phyloP scores from a whole-genome alignment of 2,329 filamentous ascomycete genomes.

The Fusarium mundagurra region DNA sequence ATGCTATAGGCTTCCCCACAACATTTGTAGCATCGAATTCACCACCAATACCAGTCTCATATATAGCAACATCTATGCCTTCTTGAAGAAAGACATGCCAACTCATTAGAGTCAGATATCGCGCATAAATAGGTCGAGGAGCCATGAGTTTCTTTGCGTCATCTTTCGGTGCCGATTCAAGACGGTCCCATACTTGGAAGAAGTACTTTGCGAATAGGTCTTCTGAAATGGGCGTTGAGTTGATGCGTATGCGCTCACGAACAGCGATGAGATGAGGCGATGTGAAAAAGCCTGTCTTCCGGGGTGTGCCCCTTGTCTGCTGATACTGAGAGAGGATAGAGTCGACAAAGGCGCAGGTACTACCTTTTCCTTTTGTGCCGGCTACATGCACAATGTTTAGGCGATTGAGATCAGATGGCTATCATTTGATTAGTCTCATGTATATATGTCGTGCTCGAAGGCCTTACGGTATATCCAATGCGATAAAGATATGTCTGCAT shows the following conservation, averaged over 20 bases:
- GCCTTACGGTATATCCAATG: slow-evolving; percentile 75
- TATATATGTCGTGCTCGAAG: not conserved
- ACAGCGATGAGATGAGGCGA: slow-evolving; percentile 75
- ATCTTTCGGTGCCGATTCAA: slow-evolving; percentile 51
- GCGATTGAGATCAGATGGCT: slow-evolving; percentile 62
- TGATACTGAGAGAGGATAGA: slow-evolving; percentile 68
- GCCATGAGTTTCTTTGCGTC: slow-evolving; percentile 49
- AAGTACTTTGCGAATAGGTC: slow-evolving; percentile 71
- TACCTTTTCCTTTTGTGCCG: slow-evolving; percentile 82
- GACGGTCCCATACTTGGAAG: slow-evolving; percentile 72
- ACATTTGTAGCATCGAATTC: slow-evolving; percentile 77
- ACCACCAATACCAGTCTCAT: slow-evolving; percentile 75
- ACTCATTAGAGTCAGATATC: slow-evolving; percentile 72
- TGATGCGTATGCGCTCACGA: slow-evolving; percentile 72
- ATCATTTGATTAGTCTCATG: not conserved
- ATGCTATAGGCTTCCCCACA: slow-evolving; percentile 64
- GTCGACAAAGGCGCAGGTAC: slow-evolving; percentile 74
- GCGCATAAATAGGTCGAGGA: slow-evolving; percentile 65
- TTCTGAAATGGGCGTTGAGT: slow-evolving; percentile 66
- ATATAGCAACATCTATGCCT: slow-evolving; percentile 69
- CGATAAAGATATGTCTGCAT: slow-evolving; percentile 81
- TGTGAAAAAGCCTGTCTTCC: slow-evolving; percentile 71
- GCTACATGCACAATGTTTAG: slow-evolving; percentile 76
- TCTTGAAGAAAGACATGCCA: slow-evolving; percentile 74
- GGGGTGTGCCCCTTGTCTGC: slow-evolving; percentile 45